A percentile compares a stretch with the other conserved stretches of the same genome.
Evolutionary conservation across 257 asterid species (phyloP).

Genomic region (Penstemon barbatus): DNA sequence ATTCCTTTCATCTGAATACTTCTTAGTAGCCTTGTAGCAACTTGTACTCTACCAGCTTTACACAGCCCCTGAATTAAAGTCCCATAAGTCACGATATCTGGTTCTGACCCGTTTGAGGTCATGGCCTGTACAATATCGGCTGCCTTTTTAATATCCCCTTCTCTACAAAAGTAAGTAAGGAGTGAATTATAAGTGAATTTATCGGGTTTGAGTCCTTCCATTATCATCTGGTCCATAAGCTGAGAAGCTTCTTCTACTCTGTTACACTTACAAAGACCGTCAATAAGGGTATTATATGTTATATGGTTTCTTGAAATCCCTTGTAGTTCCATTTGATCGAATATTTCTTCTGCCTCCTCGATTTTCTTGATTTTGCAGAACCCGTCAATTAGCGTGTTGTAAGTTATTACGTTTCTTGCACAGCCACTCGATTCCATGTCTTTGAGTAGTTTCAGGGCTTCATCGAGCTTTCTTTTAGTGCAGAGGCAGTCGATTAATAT

Average conservation of each 20-base stretch:
- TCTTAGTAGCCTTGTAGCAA: constrained; percentile 70
- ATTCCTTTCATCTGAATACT: constrained; percentile 86
- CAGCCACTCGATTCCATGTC: constrained; percentile 90
- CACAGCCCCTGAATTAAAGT: constrained; percentile 84
- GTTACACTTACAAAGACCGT: constrained; percentile 73
- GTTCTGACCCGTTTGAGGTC: constrained; percentile 80
- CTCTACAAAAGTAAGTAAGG: constrained; percentile 73
- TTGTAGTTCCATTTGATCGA: constrained; percentile 83
- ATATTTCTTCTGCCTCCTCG: constrained; percentile 88
- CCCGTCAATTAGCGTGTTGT: constrained; percentile 76
- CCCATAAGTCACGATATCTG: constrained; percentile 81
- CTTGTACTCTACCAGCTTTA: constrained; percentile 68
- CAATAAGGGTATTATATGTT: constrained; percentile 83
- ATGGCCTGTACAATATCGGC: constrained; percentile 81
- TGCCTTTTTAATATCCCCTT: constrained; percentile 82
- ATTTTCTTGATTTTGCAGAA: constrained; percentile 70
- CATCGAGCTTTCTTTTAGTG: constrained; percentile 59
- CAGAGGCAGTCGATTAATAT: constrained; percentile 76
- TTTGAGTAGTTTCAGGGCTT: constrained; percentile 65
- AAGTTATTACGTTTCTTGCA: constrained; percentile 66
- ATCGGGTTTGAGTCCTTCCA: constrained; percentile 83
- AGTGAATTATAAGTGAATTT: constrained; percentile 76
- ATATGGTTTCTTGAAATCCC: constrained; percentile 75
- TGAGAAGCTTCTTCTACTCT: constrained; percentile 83
- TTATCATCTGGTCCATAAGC: constrained; percentile 92